phyloP scores from a whole-genome alignment of 2,329 filamentous ascomycete species.

The Diaporthe capsici region DNA sequence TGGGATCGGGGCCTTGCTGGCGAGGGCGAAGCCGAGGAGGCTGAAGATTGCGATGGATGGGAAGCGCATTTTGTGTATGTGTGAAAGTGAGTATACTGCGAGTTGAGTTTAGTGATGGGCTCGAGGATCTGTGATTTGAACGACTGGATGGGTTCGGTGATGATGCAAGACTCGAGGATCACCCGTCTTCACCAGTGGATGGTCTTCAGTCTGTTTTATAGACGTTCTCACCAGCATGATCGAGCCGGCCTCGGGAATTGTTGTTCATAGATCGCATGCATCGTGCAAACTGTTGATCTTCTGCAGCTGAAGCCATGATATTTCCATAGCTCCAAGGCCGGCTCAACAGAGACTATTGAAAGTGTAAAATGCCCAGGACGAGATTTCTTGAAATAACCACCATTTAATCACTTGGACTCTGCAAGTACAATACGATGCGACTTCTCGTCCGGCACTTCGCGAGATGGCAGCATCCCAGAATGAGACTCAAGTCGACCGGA shows the following conservation, averaged over 20 bases:
- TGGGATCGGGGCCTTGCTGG: neutral
- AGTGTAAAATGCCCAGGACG: constrained; percentile 23
- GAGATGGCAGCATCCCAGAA: neutral
- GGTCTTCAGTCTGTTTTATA: neutral
- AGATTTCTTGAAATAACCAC: constrained; percentile 5
- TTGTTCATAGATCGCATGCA: no score
- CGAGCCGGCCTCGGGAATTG: neutral
- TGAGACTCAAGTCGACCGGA: neutral
- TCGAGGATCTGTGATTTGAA: no score
- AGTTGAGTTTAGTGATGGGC: no score
- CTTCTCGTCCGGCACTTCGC: neutral
- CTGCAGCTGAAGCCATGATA: neutral
- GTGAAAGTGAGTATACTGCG: no score
- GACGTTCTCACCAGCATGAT: neutral
- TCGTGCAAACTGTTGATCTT: no score
- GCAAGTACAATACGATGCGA: neutral
- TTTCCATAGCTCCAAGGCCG: neutral
- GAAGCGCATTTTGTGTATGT: neutral
- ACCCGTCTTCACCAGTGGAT: neutral
- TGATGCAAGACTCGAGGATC: no score
- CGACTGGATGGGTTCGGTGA: no score
- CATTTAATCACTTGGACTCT: neutral
- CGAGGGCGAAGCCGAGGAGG: constrained; percentile 3
- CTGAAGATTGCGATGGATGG: neutral
- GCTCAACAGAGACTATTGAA: neutral